Evolutionary conservation across 2,329 filamentous ascomycete species (phyloP).

Genomic region (Aulographum hederae): DNA sequence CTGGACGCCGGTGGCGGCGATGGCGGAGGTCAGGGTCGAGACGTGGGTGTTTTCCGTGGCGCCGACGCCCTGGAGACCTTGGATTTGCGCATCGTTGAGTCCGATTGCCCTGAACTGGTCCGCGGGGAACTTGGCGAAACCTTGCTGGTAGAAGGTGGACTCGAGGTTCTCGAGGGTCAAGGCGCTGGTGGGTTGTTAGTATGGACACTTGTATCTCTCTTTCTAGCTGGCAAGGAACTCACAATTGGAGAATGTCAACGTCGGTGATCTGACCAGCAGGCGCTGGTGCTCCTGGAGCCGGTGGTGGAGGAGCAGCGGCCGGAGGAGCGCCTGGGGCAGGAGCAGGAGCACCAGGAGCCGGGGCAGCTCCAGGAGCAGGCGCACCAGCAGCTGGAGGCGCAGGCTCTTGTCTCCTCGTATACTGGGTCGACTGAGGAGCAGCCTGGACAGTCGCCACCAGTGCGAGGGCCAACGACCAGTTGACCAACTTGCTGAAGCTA

Average conservation of each 20-base stretch:
- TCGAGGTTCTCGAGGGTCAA: constrained; percentile 61
- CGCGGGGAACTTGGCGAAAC: constrained; percentile 47
- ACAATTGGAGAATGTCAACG: constrained; percentile 36
- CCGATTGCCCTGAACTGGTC: constrained; percentile 47
- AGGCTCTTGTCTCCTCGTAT: not conserved
- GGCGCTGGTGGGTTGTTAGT: constrained; percentile 35
- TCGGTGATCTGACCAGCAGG: constrained; percentile 21
- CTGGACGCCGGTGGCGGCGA: constrained; percentile 41
- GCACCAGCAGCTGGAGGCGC: constrained; percentile 5
- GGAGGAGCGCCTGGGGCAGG: constrained; percentile 6
- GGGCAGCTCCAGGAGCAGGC: constrained; percentile 4
- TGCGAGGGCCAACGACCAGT: constrained; percentile 15
- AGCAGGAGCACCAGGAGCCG: constrained; percentile 6
- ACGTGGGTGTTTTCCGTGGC: constrained; percentile 46
- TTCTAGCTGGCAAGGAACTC: constrained; percentile 9
- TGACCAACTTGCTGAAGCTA: constrained; percentile 17
- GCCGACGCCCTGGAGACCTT: constrained; percentile 43
- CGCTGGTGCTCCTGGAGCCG: not conserved
- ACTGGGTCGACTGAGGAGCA: not conserved
- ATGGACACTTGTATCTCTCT: too few relatives aligned
- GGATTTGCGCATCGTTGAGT: constrained; percentile 34
- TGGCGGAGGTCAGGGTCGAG: constrained; percentile 36
- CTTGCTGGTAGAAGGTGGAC: constrained; percentile 52
- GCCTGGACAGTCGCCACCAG: constrained; percentile 3
- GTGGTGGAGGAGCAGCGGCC: not conserved